phyloP scores from a whole-genome alignment of 2,329 filamentous ascomycete species.

The Aspergillus aculeatus region DNA sequence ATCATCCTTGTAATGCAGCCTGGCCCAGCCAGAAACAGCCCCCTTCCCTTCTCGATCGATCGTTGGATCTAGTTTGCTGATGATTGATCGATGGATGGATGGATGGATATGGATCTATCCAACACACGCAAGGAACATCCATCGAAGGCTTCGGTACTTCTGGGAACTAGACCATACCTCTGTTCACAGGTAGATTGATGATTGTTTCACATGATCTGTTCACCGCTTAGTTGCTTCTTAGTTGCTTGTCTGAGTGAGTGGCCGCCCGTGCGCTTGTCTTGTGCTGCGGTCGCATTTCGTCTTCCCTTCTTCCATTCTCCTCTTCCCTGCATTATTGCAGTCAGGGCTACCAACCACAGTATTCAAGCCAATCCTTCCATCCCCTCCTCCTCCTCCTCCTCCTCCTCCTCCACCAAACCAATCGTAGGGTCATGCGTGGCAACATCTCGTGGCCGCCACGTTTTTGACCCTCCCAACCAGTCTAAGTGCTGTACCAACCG shows the following conservation, averaged over 20 bases:
- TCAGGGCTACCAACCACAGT: not conserved
- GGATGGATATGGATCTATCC: not conserved
- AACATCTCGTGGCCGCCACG: constrained; percentile 36
- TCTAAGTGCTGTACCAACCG: no score
- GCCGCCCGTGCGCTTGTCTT: not conserved
- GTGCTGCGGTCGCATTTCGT: not conserved
- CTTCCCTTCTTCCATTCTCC: not conserved
- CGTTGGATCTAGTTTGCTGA: no score
- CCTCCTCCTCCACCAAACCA: not conserved
- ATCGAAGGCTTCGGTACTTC: constrained; percentile 4
- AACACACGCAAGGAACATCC: constrained; percentile 3
- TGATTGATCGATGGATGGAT: not conserved
- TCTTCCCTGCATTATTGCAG: not conserved
- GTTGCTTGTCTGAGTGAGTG: no score
- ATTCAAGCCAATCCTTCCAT: constrained; percentile 1
- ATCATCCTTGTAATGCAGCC: not conserved
- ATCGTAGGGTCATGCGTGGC: constrained; percentile 7
- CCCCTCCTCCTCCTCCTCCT: not conserved
- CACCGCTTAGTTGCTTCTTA: not conserved
- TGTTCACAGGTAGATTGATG: not conserved
- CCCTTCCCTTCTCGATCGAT: not conserved
- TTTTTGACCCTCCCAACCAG: constrained; percentile 20
- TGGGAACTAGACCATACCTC: not conserved
- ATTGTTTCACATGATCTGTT: not conserved
- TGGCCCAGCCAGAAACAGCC: not conserved